A percentile compares a stretch with the other conserved stretches of the same genome.
These are phyloP conservation scores for Pseudogymnoascus sp. DNA, from an alignment of 2,329 filamentous ascomycete species.

Conservation along the genomic window DNA sequence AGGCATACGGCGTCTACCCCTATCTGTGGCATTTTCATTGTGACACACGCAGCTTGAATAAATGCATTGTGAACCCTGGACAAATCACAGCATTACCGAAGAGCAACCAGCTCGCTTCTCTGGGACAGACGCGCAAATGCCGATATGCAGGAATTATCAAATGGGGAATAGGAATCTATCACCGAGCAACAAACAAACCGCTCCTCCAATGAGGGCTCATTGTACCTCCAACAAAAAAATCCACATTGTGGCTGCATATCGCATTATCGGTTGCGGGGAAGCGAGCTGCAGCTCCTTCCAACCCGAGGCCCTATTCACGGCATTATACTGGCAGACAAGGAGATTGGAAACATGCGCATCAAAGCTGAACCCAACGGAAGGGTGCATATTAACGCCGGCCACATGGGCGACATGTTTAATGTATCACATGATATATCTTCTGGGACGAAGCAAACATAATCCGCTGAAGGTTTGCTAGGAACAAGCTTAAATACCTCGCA, in stretches of 20 bases:
- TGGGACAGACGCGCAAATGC: neutral
- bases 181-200: neutral
- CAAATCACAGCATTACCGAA: neutral
- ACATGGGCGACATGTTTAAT: neutral
- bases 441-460: neutral
- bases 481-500: neutral
- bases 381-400: neutral
- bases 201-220: neutral
- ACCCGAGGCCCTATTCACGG: neutral
- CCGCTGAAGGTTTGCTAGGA: neutral
- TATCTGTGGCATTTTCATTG: neutral
- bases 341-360: neutral
- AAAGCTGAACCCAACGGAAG: neutral
- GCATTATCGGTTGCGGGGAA: neutral
- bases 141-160: neutral
- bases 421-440: neutral
- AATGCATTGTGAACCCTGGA: neutral
- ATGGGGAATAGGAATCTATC: neutral
- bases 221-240: neutral
- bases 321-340: neutral
- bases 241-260: neutral
- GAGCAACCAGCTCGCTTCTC: neutral
- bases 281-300: neutral
- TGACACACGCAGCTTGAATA: neutral
- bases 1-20: neutral